Conservation (phyloP, 2,329 filamentous ascomycete species). For the Cryphonectria japonica region DNA sequence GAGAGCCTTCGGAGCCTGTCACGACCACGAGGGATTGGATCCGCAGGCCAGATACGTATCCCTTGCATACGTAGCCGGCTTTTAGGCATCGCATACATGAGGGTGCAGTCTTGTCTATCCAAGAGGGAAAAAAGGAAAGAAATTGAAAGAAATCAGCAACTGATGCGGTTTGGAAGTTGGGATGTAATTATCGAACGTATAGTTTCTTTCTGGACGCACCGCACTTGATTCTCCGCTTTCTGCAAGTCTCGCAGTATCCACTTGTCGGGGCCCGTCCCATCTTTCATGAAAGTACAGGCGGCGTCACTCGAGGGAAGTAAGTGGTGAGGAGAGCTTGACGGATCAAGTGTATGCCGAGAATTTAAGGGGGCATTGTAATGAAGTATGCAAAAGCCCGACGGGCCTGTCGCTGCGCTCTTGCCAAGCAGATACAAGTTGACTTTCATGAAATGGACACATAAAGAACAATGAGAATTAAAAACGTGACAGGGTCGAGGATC, state of each 20-base stretch:
- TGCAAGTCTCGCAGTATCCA: slow-evolving; percentile 37
- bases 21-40: slow-evolving; percentile 36
- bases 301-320: background rate
- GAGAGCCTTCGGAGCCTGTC: slow-evolving; percentile 31
- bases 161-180: background rate
- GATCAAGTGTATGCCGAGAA: no score
- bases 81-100: slow-evolving; percentile 34
- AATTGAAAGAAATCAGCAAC: background rate
- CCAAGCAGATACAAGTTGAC: no score
- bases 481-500: background rate
- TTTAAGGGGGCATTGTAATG: no score
- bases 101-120: slow-evolving; percentile 32
- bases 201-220: slow-evolving; percentile 24
- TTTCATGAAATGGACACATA: background rate
- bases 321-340: background rate
- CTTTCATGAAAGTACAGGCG: background rate
- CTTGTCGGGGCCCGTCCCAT: slow-evolving; percentile 37
- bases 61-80: slow-evolving; percentile 34
- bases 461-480: background rate
- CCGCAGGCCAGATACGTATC: slow-evolving; percentile 35
- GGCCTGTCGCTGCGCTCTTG: no score
- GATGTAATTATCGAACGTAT: background rate
- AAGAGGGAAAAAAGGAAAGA: background rate
- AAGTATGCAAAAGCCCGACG: no score
- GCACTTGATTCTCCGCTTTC: slow-evolving; percentile 36